Evolutionary conservation across 805 yeast genomes (phyloP).

Genomic region (Wickerhamomyces canadensis): DNA sequence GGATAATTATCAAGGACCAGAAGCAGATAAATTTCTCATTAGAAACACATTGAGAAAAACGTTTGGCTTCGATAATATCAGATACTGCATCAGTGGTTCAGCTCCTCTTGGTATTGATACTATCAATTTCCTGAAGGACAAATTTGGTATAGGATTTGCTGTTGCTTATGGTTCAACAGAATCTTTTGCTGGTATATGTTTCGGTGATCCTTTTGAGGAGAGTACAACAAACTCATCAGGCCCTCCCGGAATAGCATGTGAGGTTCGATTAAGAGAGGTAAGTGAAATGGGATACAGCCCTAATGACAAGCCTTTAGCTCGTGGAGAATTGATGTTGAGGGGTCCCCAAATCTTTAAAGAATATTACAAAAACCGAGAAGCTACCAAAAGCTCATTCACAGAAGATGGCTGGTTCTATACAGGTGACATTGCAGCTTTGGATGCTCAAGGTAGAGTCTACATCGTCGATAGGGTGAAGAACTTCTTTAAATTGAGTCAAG

Average conservation of each 20-base stretch:
- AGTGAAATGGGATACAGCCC: conserved; percentile 50
- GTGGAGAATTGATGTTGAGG: conserved; percentile 57
- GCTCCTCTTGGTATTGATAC: conserved; percentile 67
- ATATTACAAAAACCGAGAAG: conserved; percentile 50
- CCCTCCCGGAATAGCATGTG: conserved; percentile 44
- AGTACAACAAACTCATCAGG: conserved; percentile 44
- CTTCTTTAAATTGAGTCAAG: conserved; percentile 63
- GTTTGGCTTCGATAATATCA: conserved; percentile 40
- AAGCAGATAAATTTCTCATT: conserved; percentile 14
- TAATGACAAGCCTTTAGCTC: conserved; percentile 32
- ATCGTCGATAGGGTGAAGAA: conserved; percentile 74
- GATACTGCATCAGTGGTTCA: conserved; percentile 44
- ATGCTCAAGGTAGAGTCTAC: conserved; percentile 44
- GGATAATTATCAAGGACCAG: conserved; percentile 2
- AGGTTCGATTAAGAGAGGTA: conserved; percentile 53
- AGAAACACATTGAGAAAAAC: conserved; percentile 34
- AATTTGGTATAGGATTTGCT: conserved; percentile 43
- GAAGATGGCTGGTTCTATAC: conserved; percentile 60
- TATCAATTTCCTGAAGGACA: conserved; percentile 49
- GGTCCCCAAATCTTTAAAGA: conserved; percentile 57
- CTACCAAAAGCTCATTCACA: conserved; percentile 47
- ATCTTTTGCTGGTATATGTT: conserved; percentile 52
- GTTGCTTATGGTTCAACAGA: conserved; percentile 70
- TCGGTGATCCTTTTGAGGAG: conserved; percentile 39
- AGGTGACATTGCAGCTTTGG: conserved; percentile 58